A percentile compares a stretch with the other conserved stretches of the same genome.
Evolutionary conservation across 1,284 basidiomycete species (phyloP).

Genomic region (Ustilago xerochloae): DNA sequence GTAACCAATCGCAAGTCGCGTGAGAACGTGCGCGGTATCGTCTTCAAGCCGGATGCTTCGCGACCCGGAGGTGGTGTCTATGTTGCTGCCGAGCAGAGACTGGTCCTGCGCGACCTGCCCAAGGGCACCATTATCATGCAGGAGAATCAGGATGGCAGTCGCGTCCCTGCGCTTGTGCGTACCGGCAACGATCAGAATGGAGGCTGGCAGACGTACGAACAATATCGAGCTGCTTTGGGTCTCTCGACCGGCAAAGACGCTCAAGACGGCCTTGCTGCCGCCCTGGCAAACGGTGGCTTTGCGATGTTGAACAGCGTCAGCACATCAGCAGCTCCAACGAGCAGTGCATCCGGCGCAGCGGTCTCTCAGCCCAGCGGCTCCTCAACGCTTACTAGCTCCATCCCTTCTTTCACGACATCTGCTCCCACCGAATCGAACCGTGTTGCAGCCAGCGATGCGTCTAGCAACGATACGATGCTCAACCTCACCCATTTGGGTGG

Average conservation of each 20-base stretch:
- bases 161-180: constrained; percentile 49
- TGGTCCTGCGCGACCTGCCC: constrained; percentile 75
- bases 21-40: constrained; percentile 72
- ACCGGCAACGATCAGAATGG: constrained; percentile 52
- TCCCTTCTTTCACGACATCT: constrained; percentile 5
- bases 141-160: constrained; percentile 67
- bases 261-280: constrained; percentile 27
- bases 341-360: not conserved
- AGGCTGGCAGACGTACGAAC: constrained; percentile 64
- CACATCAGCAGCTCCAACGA: not conserved
- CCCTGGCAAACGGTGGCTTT: constrained; percentile 36
- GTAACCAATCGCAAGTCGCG: constrained; percentile 67
- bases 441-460: not conserved
- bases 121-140: constrained; percentile 76
- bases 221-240: constrained; percentile 42
- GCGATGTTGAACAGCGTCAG: constrained; percentile 37
- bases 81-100: constrained; percentile 72
- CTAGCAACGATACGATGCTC: not conserved
- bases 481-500: constrained; percentile 55
- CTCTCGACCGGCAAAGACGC: constrained; percentile 24
- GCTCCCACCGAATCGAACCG: constrained; percentile 5
- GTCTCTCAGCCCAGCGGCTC: not conserved
- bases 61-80: constrained; percentile 86
- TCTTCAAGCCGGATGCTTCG: constrained; percentile 73
- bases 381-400: constrained; percentile 1